Evolutionary conservation across 2,329 filamentous ascomycete genomes (phyloP).

Genomic region (Talaromyces sp.): DNA sequence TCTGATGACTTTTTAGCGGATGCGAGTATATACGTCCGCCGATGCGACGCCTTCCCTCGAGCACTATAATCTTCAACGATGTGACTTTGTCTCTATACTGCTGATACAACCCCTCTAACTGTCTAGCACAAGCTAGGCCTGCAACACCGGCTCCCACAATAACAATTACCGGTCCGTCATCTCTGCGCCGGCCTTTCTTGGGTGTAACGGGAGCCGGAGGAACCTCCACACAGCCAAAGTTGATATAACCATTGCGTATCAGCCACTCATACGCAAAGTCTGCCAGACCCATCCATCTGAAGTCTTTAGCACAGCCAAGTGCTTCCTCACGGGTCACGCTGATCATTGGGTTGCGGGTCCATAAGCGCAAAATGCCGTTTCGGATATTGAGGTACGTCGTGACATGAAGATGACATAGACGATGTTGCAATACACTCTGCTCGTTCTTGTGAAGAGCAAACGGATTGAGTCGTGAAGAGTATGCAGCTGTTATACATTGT

Average conservation of each 20-base stretch:
- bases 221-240: slow-evolving; percentile 87
- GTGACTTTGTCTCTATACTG: slow-evolving; percentile 71
- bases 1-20: slow-evolving; percentile 59
- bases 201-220: slow-evolving; percentile 43
- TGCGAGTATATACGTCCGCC: slow-evolving; percentile 93
- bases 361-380: slow-evolving; percentile 87
- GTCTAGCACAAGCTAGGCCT: slow-evolving; percentile 85
- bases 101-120: slow-evolving; percentile 78
- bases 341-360: slow-evolving; percentile 81
- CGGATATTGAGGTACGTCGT: slow-evolving; percentile 95
- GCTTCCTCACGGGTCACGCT: slow-evolving; percentile 81
- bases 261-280: slow-evolving; percentile 92
- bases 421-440: slow-evolving; percentile 72
- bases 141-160: slow-evolving; percentile 94
- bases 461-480: slow-evolving; percentile 83
- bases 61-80: slow-evolving; percentile 68
- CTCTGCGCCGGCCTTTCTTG: slow-evolving; percentile 41
- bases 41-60: slow-evolving; percentile 83
- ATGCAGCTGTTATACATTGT: slow-evolving; percentile 85
- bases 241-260: slow-evolving; percentile 86
- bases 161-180: slow-evolving; percentile 68
- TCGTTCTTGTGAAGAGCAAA: slow-evolving; percentile 84
- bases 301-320: slow-evolving; percentile 82
- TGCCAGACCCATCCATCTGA: slow-evolving; percentile 83
- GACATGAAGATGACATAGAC: slow-evolving; percentile 83